These are phyloP conservation scores for Diaporthe amygdali DNA, from an alignment of 2,329 filamentous ascomycete genomes.

Conservation along the genomic window DNA sequence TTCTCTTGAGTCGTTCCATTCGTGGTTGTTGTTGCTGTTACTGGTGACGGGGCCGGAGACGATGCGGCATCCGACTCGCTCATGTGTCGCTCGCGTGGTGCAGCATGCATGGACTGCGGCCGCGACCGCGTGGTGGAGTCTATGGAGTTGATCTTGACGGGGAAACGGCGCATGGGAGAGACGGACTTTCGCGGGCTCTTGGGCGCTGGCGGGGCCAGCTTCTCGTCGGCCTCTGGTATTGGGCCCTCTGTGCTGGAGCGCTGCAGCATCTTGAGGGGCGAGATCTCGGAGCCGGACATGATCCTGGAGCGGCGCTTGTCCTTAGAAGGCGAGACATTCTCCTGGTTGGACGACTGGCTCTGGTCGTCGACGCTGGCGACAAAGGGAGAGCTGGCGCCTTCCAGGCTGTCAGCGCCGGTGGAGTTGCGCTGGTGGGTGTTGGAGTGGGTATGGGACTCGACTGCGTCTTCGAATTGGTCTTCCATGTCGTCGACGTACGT, in stretches of 20 bases:
- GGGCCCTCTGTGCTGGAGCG: constrained; percentile 34
- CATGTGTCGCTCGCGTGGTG: constrained; percentile 16
- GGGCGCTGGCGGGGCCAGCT: constrained; percentile 36
- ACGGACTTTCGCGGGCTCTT: constrained; percentile 53
- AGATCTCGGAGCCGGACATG: constrained; percentile 61
- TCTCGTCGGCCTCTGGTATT: constrained; percentile 33
- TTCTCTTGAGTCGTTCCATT: constrained; percentile 35
- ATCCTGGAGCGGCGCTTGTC: constrained; percentile 57
- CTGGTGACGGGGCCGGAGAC: background rate
- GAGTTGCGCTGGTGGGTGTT: constrained; percentile 19
- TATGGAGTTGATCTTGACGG: constrained; percentile 57
- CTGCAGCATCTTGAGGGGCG: constrained; percentile 61
- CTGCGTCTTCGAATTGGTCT: constrained; percentile 18
- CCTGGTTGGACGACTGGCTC: constrained; percentile 41
- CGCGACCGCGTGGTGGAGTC: constrained; percentile 26
- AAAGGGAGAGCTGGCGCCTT: constrained; percentile 38
- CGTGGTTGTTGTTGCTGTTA: constrained; percentile 25
- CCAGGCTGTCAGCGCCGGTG: constrained; percentile 27
- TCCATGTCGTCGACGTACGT: constrained; percentile 16
- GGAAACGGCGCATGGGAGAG: constrained; percentile 63
- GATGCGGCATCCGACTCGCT: constrained; percentile 24
- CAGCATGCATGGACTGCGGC: constrained; percentile 26
- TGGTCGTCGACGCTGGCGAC: constrained; percentile 39
- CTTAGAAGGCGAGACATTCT: constrained; percentile 54
- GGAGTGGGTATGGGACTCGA: constrained; percentile 24